Percentiles rank a stretch among this genome's conserved stretches.
phyloP scores from a whole-genome alignment of 164 flowering plant species.

The Dillenia turbinata region DNA sequence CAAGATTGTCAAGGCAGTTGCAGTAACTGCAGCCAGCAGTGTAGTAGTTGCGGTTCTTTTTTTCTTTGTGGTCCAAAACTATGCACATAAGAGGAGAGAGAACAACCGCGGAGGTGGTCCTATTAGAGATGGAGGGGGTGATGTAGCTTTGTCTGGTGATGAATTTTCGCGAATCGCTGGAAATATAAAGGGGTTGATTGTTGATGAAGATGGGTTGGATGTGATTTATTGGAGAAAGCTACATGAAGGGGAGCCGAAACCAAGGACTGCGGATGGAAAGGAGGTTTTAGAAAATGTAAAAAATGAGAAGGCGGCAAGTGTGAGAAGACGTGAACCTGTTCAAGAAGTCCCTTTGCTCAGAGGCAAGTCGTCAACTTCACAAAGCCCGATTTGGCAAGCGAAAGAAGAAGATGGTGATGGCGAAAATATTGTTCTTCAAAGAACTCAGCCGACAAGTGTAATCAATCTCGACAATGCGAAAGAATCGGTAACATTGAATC shows the following conservation, averaged over 20 bases:
- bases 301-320: not conserved
- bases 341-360: slow-evolving; percentile 52
- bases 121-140: slow-evolving; percentile 5
- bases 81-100: not conserved
- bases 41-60: slow-evolving; percentile 45
- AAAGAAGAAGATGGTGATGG: not conserved
- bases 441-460: not conserved
- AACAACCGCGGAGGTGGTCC: slow-evolving; percentile 2
- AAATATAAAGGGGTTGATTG: slow-evolving; percentile 59
- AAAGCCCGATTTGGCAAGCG: slow-evolving; percentile 1
- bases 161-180: slow-evolving; percentile 35
- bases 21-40: slow-evolving; percentile 62
- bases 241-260: slow-evolving; percentile 21
- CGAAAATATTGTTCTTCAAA: not conserved
- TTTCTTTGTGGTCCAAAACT: slow-evolving; percentile 45
- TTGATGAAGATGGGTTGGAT: slow-evolving; percentile 89
- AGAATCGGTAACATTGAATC: slow-evolving; percentile 10
- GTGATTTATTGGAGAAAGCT: slow-evolving; percentile 83
- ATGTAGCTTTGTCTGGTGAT: slow-evolving; percentile 8
- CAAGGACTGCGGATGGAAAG: slow-evolving; percentile 18
- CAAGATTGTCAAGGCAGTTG: slow-evolving; percentile 48
- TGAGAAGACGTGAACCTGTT: slow-evolving; percentile 13
- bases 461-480: not conserved
- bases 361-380: slow-evolving; percentile 4
- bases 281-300: slow-evolving; percentile 17